Evolutionary conservation across 2,329 filamentous ascomycete species (phyloP).

Genomic region (Scedosporium apiospermum): DNA sequence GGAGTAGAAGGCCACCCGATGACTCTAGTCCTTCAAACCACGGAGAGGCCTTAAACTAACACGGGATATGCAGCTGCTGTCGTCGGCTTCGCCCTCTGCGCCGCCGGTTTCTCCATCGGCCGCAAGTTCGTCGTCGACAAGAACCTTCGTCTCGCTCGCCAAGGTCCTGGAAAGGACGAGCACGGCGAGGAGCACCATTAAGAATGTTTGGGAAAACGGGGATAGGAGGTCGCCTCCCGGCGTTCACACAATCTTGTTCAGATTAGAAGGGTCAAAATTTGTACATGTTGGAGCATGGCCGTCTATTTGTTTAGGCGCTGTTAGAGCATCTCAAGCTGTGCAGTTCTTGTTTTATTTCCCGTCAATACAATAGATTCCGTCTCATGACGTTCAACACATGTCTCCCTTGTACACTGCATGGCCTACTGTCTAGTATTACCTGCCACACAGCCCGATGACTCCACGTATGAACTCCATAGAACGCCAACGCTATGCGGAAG

Average conservation of each 20-base stretch:
- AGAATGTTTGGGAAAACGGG: constrained; percentile 7
- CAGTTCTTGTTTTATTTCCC: background rate
- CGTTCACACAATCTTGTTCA: constrained; percentile 3
- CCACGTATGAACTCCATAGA: constrained; percentile 10
- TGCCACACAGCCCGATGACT: background rate
- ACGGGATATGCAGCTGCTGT: constrained; percentile 56
- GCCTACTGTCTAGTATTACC: background rate
- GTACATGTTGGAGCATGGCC: constrained; percentile 5
- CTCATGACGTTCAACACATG: background rate
- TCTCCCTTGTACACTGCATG: background rate
- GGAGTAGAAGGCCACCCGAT: no score
- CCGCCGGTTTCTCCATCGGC: constrained; percentile 70
- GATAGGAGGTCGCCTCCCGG: background rate
- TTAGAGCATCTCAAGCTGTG: background rate
- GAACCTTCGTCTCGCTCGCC: constrained; percentile 78
- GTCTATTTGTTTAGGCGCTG: background rate
- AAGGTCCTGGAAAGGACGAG: constrained; percentile 38
- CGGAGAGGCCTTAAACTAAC: constrained; percentile 13
- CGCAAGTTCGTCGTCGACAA: constrained; percentile 85
- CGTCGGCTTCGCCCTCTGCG: constrained; percentile 72
- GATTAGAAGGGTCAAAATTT: constrained; percentile 2
- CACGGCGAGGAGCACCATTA: constrained; percentile 23
- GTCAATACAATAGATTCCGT: constrained; percentile 1
- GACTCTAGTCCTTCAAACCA: no score
- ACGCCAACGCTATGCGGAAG: constrained; percentile 38